These are phyloP conservation scores for Aegilops sharonensis DNA, from an alignment of 176 grass and related monocot genomes.

Conservation along the genomic window DNA sequence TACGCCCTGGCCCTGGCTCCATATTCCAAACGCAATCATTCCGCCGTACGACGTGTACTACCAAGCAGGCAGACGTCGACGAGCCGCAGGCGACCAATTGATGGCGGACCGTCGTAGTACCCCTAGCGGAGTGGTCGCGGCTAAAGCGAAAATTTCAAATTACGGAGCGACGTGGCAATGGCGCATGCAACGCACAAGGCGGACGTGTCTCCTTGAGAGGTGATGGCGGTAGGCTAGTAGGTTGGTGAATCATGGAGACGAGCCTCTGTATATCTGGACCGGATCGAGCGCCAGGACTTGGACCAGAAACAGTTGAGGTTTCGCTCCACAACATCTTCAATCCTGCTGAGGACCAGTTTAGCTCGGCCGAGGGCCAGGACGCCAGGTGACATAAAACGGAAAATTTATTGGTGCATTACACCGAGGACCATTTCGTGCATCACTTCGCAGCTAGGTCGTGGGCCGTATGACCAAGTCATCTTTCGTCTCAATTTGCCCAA, in stretches of 20 bases:
- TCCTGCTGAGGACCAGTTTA: not conserved
- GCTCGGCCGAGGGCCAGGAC: not conserved
- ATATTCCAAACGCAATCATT: not conserved
- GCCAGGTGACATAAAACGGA: slow-evolving; percentile 19
- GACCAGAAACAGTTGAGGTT: slow-evolving; percentile 7
- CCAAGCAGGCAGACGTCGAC: not conserved
- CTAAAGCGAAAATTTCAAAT: no score
- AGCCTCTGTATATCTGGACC: not conserved
- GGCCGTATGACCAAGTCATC: not conserved
- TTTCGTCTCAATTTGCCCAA: no score
- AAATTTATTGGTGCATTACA: not conserved
- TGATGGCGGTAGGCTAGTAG: not conserved
- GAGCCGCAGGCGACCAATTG: not conserved
- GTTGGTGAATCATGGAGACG: not conserved
- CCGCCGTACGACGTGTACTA: not conserved
- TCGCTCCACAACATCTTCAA: not conserved
- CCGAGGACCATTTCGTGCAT: not conserved
- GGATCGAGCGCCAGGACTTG: not conserved
- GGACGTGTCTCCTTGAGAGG: not conserved
- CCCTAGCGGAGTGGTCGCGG: not conserved
- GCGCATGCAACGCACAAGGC: not conserved
- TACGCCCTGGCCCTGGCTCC: not conserved
- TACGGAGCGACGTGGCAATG: no score
- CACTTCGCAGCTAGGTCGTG: not conserved
- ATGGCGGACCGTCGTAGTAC: not conserved